Evolutionary conservation across 176 grass and related monocot genomes (phyloP).

Genomic region (Lolium multiflorum): DNA sequence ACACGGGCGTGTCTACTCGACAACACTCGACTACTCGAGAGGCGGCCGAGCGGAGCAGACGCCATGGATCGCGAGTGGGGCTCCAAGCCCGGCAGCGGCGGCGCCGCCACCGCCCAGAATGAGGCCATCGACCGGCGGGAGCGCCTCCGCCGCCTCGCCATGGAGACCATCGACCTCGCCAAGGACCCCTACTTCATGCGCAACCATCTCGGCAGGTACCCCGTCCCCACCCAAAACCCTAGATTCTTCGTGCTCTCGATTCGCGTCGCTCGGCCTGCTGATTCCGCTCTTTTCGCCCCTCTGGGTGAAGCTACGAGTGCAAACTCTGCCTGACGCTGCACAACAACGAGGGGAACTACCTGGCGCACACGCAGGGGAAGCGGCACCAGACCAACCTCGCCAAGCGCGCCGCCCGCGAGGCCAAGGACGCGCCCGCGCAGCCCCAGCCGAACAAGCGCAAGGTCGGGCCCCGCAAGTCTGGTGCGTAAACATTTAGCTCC

Average conservation of each 20-base stretch:
- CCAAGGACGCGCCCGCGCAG: constrained; percentile 87
- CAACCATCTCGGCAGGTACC: constrained; percentile 93
- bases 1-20: not conserved
- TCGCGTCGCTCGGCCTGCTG: constrained; percentile 6
- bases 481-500: constrained; percentile 33
- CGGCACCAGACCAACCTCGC: constrained; percentile 97
- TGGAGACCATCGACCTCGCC: constrained; percentile 98
- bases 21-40: not conserved
- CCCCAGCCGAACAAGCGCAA: constrained; percentile 98
- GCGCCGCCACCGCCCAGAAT: constrained; percentile 87
- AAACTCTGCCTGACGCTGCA: constrained; percentile 95
- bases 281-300: not conserved
- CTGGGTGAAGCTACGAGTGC: constrained; percentile 75
- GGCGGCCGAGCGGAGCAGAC: constrained; percentile 28
- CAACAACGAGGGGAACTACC: constrained; percentile 99
- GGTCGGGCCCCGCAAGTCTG: constrained; percentile 76
- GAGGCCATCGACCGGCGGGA: constrained; percentile 98
- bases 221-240: constrained; percentile 37
- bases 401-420: constrained; percentile 93
- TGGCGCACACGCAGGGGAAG: constrained; percentile 97
- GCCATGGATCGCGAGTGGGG: constrained; percentile 98
- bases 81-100: constrained; percentile 94
- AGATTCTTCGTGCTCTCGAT: constrained; percentile 2
- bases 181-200: constrained; percentile 99
- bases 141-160: constrained; percentile 85